Percentiles rank a stretch among this genome's conserved stretches.
Evolutionary conservation across 345 rosid species (phyloP).

Genomic region (Eucalyptus marginata): DNA sequence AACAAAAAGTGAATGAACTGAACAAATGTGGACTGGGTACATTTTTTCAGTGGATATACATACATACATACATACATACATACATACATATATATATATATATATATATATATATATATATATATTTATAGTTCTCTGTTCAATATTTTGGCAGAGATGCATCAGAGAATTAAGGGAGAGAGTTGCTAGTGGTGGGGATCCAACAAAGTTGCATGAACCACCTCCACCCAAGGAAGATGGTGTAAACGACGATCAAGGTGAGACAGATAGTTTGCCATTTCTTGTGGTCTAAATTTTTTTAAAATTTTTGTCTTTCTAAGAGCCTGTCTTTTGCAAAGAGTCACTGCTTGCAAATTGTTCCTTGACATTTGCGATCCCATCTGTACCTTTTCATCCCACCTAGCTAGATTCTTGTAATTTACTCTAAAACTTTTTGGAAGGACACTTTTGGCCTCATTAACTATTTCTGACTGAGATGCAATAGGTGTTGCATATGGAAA

Average conservation of each 20-base stretch:
- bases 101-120: rapidly evolving
- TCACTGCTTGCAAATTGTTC: background rate
- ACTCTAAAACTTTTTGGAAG: background rate
- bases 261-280: background rate
- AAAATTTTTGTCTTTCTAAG: background rate
- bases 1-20: background rate
- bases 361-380: background rate
- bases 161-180: constrained; percentile 69
- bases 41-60: background rate
- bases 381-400: background rate
- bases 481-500: background rate
- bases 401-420: background rate
- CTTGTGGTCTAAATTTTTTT: background rate
- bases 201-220: constrained; percentile 50
- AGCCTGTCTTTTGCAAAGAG: background rate
- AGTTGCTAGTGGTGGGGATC: constrained; percentile 80
- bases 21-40: background rate
- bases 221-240: constrained; percentile 11
- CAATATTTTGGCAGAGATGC: constrained; percentile 32
- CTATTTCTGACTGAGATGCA: background rate
- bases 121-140: background rate
- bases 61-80: no score
- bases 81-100: rapidly evolving
- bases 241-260: constrained; percentile 43
- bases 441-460: background rate